Conservation (phyloP, 1,284 basidiomycete genomes). For the Ceratobasidium sp. region DNA sequence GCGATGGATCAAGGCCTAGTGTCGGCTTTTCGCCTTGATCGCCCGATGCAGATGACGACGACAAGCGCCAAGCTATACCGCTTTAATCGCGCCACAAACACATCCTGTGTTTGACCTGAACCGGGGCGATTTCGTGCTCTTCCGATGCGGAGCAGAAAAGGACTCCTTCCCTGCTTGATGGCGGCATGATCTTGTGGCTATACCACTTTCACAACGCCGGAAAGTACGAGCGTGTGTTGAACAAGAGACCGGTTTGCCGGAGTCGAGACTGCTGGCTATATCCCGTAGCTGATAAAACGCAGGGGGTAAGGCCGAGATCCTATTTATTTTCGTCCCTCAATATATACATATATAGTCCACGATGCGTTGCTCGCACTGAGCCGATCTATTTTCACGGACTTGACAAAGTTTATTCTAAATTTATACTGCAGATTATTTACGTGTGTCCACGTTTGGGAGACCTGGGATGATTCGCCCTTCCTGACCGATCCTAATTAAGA, state of each 20-base stretch:
- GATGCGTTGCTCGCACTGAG: not conserved
- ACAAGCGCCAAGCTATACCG: not conserved
- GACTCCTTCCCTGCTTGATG: not conserved
- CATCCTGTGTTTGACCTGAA: too few relatives aligned
- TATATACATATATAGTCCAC: not conserved
- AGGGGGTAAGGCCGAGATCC: not conserved
- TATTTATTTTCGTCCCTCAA: not conserved
- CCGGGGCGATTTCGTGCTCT: not conserved
- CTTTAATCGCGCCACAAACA: not conserved
- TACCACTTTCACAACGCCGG: not conserved
- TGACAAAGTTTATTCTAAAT: not conserved
- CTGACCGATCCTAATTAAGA: slow-evolving; percentile 8
- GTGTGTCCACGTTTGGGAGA: not conserved
- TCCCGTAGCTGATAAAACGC: not conserved
- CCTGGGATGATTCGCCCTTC: not conserved
- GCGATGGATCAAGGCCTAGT: not conserved
- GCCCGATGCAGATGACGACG: not conserved
- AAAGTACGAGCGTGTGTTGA: not conserved
- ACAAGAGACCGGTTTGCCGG: slow-evolving; percentile 9
- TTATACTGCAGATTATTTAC: not conserved
- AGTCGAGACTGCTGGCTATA: not conserved
- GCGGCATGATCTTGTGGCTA: not conserved
- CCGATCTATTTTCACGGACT: not conserved
- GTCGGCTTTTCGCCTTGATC: not conserved
- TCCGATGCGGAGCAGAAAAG: not conserved